These are phyloP conservation scores for Inonotus hispidus DNA, from an alignment of 1,284 basidiomycete genomes.

Conservation along the genomic window DNA sequence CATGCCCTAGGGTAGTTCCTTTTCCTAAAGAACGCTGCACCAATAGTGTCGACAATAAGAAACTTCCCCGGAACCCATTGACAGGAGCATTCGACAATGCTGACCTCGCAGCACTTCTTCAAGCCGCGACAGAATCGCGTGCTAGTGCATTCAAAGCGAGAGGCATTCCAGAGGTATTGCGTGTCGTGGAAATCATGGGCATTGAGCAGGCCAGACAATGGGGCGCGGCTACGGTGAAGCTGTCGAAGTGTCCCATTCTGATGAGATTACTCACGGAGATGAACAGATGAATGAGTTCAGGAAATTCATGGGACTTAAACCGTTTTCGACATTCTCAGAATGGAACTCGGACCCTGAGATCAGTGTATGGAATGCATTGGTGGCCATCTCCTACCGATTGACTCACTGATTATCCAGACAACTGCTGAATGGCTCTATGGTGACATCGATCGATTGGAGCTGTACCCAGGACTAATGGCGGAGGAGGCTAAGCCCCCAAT, in stretches of 20 bases:
- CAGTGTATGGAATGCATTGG: conserved; percentile 37
- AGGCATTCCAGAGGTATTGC: conserved; percentile 63
- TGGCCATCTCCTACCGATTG: background rate
- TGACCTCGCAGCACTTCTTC: conserved; percentile 62
- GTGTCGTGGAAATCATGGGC: conserved; percentile 67
- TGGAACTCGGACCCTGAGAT: conserved; percentile 74
- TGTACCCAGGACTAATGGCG: conserved; percentile 73
- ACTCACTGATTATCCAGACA: conserved; percentile 31
- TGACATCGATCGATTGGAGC: conserved; percentile 72
- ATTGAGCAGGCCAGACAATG: conserved; percentile 68
- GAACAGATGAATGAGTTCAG: conserved; percentile 63
- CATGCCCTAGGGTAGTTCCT: background rate
- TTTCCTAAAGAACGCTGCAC: conserved; percentile 3
- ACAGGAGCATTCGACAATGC: conserved; percentile 59
- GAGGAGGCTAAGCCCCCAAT: conserved; percentile 68
- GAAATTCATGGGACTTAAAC: conserved; percentile 46
- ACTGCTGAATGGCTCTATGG: conserved; percentile 67
- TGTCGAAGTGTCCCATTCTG: conserved; percentile 4
- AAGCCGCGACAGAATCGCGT: conserved; percentile 56
- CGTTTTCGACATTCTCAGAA: conserved; percentile 60
- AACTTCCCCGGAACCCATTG: conserved; percentile 36
- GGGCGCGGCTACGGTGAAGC: conserved; percentile 66
- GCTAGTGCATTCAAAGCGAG: conserved; percentile 76
- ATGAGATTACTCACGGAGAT: conserved; percentile 43
- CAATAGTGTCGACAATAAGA: conserved; percentile 35